Evolutionary conservation across 1,284 basidiomycete species (phyloP).

Genomic region (Flammula alnicola): DNA sequence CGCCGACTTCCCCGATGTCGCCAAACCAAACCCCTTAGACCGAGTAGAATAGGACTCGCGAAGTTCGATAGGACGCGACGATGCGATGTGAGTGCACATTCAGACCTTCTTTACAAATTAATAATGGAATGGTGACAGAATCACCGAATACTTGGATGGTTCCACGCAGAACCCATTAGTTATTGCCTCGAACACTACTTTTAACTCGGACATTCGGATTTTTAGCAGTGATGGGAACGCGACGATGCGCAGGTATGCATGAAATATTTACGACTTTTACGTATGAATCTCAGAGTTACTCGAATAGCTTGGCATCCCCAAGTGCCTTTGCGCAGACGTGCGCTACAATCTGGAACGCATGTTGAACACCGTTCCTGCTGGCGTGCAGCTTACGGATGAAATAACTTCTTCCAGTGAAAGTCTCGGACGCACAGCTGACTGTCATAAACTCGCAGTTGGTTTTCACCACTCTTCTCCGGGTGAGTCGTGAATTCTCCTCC

Average conservation of each 20-base stretch:
- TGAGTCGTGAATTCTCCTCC: not conserved
- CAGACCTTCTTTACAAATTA: too few relatives aligned
- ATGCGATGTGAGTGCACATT: constrained; percentile 24
- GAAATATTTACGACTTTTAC: not conserved
- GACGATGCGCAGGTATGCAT: constrained; percentile 33
- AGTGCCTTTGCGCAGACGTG: constrained; percentile 2
- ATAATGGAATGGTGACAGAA: constrained; percentile 20
- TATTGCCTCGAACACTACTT: constrained; percentile 30
- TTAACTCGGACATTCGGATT: constrained; percentile 36
- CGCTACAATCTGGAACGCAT: constrained; percentile 4
- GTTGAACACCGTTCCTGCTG: constrained; percentile 7
- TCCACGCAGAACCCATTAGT: constrained; percentile 37
- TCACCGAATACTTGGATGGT: constrained; percentile 36
- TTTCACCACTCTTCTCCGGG: constrained; percentile 6
- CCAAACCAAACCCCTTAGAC: constrained; percentile 20
- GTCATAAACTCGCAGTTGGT: not conserved
- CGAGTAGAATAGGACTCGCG: constrained; percentile 5
- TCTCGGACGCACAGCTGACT: constrained; percentile 3
- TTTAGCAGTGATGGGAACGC: constrained; percentile 37
- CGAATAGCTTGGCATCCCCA: not conserved
- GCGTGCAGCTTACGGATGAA: constrained; percentile 8
- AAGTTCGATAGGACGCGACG: constrained; percentile 28
- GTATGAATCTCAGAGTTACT: not conserved
- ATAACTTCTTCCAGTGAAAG: constrained; percentile 11
- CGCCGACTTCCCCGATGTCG: constrained; percentile 33